Conservation (phyloP, 345 rosid genomes). For the Populus euphratica region DNA sequence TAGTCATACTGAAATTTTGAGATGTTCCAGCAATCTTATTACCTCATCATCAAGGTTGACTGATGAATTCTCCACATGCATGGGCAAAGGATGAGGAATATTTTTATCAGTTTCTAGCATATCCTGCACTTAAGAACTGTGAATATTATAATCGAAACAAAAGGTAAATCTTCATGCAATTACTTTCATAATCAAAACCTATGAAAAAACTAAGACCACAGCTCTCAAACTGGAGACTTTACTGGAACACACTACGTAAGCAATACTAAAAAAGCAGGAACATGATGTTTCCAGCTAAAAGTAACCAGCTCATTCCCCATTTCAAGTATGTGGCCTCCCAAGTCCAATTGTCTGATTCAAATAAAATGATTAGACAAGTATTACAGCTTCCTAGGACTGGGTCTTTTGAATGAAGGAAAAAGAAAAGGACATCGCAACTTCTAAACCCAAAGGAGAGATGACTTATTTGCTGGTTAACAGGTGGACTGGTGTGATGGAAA, state of each 20-base stretch:
- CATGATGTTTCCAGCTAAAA: neutral
- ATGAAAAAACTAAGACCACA: neutral
- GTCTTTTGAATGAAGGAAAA: neutral
- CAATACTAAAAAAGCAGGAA: neutral
- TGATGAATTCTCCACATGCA: conserved; percentile 30
- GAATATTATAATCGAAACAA: conserved; percentile 10
- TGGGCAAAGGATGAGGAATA: conserved; percentile 26
- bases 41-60: conserved; percentile 48
- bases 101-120: conserved; percentile 25
- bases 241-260: neutral
- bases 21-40: conserved; percentile 12
- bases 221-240: neutral
- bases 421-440: neutral
- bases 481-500: neutral
- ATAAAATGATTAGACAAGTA: neutral
- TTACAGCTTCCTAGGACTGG: neutral
- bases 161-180: neutral
- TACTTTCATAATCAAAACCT: neutral
- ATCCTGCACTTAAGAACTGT: conserved; percentile 19
- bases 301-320: neutral
- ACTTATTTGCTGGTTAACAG: neutral
- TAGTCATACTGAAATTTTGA: neutral
- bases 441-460: neutral
- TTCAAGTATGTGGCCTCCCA: neutral
- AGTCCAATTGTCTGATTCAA: neutral